phyloP scores from a whole-genome alignment of 305 asterid species.

The Lippia alba region DNA sequence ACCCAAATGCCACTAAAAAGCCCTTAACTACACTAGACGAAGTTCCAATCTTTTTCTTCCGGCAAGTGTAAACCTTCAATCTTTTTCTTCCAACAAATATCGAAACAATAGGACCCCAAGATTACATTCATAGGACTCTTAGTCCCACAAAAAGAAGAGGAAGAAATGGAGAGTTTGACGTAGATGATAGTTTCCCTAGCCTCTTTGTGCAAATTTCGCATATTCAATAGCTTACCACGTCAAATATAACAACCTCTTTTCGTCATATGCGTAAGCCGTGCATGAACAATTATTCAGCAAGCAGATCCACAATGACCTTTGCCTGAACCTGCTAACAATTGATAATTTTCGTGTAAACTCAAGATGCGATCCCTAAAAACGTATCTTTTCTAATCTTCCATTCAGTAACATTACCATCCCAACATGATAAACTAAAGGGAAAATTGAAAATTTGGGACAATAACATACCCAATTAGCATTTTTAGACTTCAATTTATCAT shows the following conservation, averaged over 20 bases:
- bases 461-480: too few relatives aligned
- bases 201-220: neutral
- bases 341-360: constrained; percentile 33
- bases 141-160: neutral
- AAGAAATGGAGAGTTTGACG: neutral
- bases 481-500: too few relatives aligned
- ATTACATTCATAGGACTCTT: neutral
- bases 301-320: neutral
- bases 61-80: too few relatives aligned
- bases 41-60: too few relatives aligned
- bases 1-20: neutral
- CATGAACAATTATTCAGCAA: neutral
- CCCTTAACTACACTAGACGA: too few relatives aligned
- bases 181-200: neutral
- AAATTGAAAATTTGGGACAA: too few relatives aligned
- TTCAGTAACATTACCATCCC: neutral
- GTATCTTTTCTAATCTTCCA: constrained; percentile 46
- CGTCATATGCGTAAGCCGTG: neutral
- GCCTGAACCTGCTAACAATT: neutral
- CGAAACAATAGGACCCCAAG: constrained; percentile 17
- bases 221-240: neutral
- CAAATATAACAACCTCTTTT: neutral
- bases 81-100: too few relatives aligned
- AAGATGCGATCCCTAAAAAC: constrained; percentile 36
- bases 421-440: constrained; percentile 66